Evolutionary conservation across 192 early-diverging fungal species (phyloP).

Genomic region (Backusella luteola): DNA sequence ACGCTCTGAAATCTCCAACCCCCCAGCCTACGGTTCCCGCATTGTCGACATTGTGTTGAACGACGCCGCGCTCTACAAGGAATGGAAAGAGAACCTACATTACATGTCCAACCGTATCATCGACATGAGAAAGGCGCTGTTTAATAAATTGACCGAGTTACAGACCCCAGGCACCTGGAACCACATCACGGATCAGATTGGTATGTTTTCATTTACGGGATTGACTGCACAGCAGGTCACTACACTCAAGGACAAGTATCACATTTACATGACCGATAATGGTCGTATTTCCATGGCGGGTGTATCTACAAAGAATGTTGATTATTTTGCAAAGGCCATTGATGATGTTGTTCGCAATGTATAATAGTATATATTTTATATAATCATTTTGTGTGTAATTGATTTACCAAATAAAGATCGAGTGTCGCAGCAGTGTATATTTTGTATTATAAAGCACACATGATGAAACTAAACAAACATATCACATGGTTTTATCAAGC

Average conservation of each 20-base stretch:
- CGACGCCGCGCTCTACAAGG: slow-evolving; percentile 69
- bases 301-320: slow-evolving; percentile 82
- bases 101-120: slow-evolving; percentile 92
- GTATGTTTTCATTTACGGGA: slow-evolving; percentile 98
- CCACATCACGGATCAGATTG: slow-evolving; percentile 94
- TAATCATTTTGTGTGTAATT: background rate
- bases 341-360: slow-evolving; percentile 89
- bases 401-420: background rate
- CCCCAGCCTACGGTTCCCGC: slow-evolving; percentile 86
- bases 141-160: slow-evolving; percentile 61
- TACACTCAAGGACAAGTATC: slow-evolving; percentile 79
- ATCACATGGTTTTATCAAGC: background rate
- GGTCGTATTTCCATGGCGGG: slow-evolving; percentile 97
- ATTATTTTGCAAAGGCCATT: slow-evolving; percentile 86
- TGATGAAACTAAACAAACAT: background rate
- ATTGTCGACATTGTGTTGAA: slow-evolving; percentile 85
- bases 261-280: slow-evolving; percentile 92
- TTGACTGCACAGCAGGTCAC: slow-evolving; percentile 65
- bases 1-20: slow-evolving; percentile 87
- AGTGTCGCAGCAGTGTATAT: slow-evolving; percentile 1
- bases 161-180: slow-evolving; percentile 94
- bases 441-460: background rate
- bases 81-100: slow-evolving; percentile 77
- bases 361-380: background rate
- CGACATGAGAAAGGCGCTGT: slow-evolving; percentile 77